Percentiles rank a stretch among this genome's conserved stretches.
These are phyloP conservation scores for Phyllostachys edulis DNA, from an alignment of 176 grass and related monocot species.

Conservation along the genomic window DNA sequence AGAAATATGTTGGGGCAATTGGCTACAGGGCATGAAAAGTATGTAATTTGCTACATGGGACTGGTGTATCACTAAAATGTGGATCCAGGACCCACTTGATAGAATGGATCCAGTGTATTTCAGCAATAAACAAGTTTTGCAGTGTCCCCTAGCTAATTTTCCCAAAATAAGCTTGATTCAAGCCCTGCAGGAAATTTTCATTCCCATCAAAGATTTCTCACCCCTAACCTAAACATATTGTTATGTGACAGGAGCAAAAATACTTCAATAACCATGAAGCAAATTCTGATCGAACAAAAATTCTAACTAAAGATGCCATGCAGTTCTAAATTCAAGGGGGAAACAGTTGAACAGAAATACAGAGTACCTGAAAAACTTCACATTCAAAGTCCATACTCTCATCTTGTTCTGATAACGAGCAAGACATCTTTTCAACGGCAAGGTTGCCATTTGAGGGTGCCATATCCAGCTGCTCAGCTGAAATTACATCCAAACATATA, in stretches of 20 bases:
- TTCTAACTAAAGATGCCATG: neutral
- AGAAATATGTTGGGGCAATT: slow-evolving; percentile 8
- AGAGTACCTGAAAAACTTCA: slow-evolving; percentile 51
- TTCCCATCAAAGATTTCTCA: slow-evolving; percentile 3
- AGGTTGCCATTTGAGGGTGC: slow-evolving; percentile 8
- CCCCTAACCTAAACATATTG: neutral
- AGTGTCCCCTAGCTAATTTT: neutral
- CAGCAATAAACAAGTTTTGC: neutral
- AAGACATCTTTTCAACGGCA: slow-evolving; percentile 36
- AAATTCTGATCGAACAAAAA: slow-evolving; percentile 11
- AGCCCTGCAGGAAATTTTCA: neutral
- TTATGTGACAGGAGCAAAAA: neutral
- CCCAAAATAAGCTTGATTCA: slow-evolving; percentile 1
- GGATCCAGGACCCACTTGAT: neutral
- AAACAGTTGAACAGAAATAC: neutral
- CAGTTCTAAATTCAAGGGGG: slow-evolving; percentile 21
- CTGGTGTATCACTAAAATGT: slow-evolving; percentile 10
- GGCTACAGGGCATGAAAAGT: slow-evolving; percentile 4
- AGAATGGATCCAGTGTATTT: neutral
- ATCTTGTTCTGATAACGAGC: slow-evolving; percentile 22
- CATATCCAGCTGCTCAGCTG: slow-evolving; percentile 38
- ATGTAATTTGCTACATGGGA: neutral
- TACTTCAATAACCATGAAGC: neutral
- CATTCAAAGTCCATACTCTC: slow-evolving; percentile 47
- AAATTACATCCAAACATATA: slow-evolving; percentile 45